Evolutionary conservation across 202 grass and related monocot species (phyloP), one percentile per base, ranked within the genome.

Genomic region (Cymbopogon flexuosus): DNA sequence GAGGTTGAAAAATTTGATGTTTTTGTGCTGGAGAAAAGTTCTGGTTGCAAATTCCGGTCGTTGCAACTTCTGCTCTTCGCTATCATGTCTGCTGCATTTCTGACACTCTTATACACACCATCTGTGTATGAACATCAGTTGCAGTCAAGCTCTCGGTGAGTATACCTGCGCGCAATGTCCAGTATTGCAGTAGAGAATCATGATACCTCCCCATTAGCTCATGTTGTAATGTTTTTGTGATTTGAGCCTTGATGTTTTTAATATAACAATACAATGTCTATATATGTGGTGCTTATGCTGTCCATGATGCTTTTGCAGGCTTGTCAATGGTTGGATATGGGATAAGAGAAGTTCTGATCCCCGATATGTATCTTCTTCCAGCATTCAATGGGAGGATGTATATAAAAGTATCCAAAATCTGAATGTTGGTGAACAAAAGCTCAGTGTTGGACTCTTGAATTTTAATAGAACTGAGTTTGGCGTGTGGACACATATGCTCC

Each of bases 271-370:
- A 71, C 51, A 39, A 35, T 80, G 41, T 10, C 2, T 72, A 10
- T 84, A 58, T 14, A 19, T 18, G 6, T 75, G 59, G 37, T 82
- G 77, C 45, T 88, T 36, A 84, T 49, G 11, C 11, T 21, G 63
- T 23, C 46, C 76, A 30, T 19, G 61, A 57, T 88, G 23, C 18
- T 80, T 83, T 83, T 86, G 39, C 81, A 94, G 94, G 61, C 86
- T 97, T 83, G 94, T 92, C 73, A 93, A 94, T 85, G 91, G 94
- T 39, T 90, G 94, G 91, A 90, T 97, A 80, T 97, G 89, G 89
- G 91, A 97, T 46, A 91, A 87, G 70, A 85, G 83, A 14, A 81
- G 73, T 42, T 85, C 90, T 63, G 94, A 97, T 77, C 91, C 94
- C 11, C 78, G 91, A 85, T 97, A 97, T 76, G 73, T 83, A 56